These are phyloP conservation scores for Spergularia azorica DNA, from an alignment of 179 eudicot genomes.

Conservation along the genomic window DNA sequence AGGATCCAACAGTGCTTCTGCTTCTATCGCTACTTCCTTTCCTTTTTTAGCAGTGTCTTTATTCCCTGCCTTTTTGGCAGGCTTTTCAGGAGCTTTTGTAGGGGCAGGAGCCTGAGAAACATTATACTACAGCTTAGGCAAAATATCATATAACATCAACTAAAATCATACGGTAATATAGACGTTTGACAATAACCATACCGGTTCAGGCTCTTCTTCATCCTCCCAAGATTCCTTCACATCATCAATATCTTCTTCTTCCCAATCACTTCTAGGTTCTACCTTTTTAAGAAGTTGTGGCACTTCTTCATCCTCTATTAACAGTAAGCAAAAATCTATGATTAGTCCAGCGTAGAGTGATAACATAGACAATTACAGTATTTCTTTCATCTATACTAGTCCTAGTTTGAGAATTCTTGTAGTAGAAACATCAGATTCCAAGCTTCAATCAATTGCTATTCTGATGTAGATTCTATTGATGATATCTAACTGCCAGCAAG, in stretches of 20 bases:
- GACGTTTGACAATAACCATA: slow-evolving; percentile 24
- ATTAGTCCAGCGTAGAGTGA: too few relatives aligned
- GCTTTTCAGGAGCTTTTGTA: slow-evolving; percentile 57
- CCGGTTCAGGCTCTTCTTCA: slow-evolving; percentile 82
- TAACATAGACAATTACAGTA: too few relatives aligned
- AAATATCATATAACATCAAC: background rate
- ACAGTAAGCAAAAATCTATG: background rate
- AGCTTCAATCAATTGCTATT: background rate
- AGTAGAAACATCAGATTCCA: background rate
- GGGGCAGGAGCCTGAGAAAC: slow-evolving; percentile 61
- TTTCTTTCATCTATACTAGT: too few relatives aligned
- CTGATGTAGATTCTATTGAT: background rate
- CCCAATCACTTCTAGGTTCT: slow-evolving; percentile 57
- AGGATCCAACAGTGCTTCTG: slow-evolving; percentile 69
- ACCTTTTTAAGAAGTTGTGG: slow-evolving; percentile 56
- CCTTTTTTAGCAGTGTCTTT: slow-evolving; percentile 64
- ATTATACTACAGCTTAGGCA: background rate
- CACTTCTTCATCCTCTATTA: slow-evolving; percentile 63
- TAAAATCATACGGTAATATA: too few relatives aligned
- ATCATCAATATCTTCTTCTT: slow-evolving; percentile 90
- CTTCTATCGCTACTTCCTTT: slow-evolving; percentile 44
- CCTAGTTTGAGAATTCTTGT: background rate
- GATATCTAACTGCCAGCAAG: background rate
- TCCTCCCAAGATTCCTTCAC: slow-evolving; percentile 98
- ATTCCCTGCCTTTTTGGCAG: slow-evolving; percentile 56